Evolutionary conservation across 495 filamentous ascomycete species (phyloP), one percentile per base, ranked within the genome.

Genomic region (Symbiotaphrina buchneri): DNA sequence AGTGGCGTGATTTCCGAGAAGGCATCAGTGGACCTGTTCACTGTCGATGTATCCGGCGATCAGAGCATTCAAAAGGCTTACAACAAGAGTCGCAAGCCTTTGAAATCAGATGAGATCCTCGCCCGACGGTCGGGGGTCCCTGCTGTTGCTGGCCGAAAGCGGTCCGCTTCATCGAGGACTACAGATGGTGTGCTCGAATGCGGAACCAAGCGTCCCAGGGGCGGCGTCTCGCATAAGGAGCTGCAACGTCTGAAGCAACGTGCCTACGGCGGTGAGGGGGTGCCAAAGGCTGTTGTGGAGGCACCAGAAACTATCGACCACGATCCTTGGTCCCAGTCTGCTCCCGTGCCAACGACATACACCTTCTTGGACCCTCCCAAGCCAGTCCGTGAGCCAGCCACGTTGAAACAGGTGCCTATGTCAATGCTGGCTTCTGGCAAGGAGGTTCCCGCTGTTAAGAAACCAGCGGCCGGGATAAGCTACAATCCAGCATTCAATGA

Each of bases 41-140:
- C 65, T 5, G 47, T 91, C 41, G 87, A 97, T 47, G 71, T 61
- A 6, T 55, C 54, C n/a, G 80, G 83, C 27, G 67, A 72, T 33
- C 46, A 46, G 6, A 48, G 58, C 6, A 62, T 84, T 27, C 55
- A 58, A 20, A 71, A 71, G 46, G 52, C 60, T 33, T 60, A 67
- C 41, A 51, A 65, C 25, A 76, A 77, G 45, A 48, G 50, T 25
- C 59, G 70, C 45, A 91, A 87, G 49, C 57, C 63, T 8, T 63
- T 95, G 32, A 91, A 79, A 51, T 63, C 71, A 31, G 83, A 95
- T 39, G 76, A 94, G 47, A 95, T 97, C 35, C 67, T 97, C 31
- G 73, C 80, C 3, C 61, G 69, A 38, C 68, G 87, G 24, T 90
- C 81, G 22, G 75, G 68, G 3, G 62, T 94, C 15, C 74, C 80